phyloP scores from a whole-genome alignment of 2,329 filamentous ascomycete genomes.

The Elsinoe perseae region DNA sequence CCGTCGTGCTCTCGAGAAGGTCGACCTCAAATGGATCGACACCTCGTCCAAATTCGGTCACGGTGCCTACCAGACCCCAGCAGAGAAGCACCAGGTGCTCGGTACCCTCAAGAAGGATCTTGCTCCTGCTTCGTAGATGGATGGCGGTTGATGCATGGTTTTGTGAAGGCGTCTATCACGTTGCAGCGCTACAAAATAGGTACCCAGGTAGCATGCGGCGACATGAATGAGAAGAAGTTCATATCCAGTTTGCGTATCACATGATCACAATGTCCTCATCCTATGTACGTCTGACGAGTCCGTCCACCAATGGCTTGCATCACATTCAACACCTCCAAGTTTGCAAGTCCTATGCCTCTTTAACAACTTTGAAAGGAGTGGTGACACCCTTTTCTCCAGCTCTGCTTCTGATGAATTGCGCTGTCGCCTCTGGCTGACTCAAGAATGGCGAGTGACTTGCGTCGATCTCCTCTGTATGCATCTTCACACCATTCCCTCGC shows the following conservation, averaged over 20 bases:
- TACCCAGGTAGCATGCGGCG: conserved; percentile 13
- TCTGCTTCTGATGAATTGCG: not conserved
- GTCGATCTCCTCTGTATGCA: not conserved
- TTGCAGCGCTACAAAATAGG: conserved; percentile 10
- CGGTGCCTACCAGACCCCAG: conserved; percentile 96
- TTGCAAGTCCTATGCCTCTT: not conserved
- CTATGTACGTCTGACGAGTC: not conserved
- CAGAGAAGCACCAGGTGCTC: conserved; percentile 96
- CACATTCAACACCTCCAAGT: not conserved
- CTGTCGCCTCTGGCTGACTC: not conserved
- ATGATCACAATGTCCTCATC: not conserved
- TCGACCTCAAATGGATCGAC: conserved; percentile 99
- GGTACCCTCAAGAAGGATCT: conserved; percentile 99
- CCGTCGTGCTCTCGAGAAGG: conserved; percentile 94
- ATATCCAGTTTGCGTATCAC: not conserved
- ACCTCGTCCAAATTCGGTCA: conserved; percentile 99
- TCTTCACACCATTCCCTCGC: not conserved
- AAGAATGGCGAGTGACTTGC: not conserved
- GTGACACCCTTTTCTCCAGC: not conserved
- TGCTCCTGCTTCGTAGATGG: conserved; percentile 14
- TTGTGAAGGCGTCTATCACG: conserved; percentile 10
- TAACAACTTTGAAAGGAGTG: not conserved
- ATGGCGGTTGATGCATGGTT: conserved; percentile 11
- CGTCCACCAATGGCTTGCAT: no score
- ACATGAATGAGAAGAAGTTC: conserved; percentile 8